Conservation (phyloP, 2,329 filamentous ascomycete genomes). For the Colletotrichum navitas region DNA sequence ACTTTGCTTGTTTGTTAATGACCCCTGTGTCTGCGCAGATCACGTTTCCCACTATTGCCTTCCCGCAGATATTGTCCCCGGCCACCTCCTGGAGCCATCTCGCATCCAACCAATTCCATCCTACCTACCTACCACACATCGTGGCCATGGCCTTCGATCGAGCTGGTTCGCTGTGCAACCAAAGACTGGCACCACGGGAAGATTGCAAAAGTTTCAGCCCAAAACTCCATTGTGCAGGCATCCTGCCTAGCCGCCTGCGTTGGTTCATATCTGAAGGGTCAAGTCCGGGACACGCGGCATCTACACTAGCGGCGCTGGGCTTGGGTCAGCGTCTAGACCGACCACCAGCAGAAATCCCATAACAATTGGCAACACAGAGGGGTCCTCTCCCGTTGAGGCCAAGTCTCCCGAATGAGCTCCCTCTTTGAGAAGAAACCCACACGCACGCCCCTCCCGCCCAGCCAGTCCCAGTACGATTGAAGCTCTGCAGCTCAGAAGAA, state of each 20-base stretch:
- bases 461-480: not conserved
- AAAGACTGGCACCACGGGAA: not conserved
- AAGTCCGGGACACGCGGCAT: conserved; percentile 12
- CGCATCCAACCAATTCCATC: not conserved
- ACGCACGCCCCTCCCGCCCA: not conserved
- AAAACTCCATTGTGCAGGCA: not conserved
- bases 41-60: conserved; percentile 30
- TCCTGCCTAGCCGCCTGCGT: not conserved
- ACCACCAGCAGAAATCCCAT: not conserved
- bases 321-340: not conserved
- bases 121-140: not conserved
- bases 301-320: not conserved
- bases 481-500: not conserved
- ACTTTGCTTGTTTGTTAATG: not conserved
- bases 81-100: conserved; percentile 3
- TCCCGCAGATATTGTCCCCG: conserved; percentile 17
- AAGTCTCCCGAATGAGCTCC: not conserved
- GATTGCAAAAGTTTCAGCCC: conserved; percentile 11
- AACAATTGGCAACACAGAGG: not conserved
- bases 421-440: not conserved
- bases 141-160: not conserved
- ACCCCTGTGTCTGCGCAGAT: conserved; percentile 20
- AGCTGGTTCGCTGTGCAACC: not conserved
- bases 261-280: conserved; percentile 2
- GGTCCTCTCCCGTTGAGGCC: not conserved